These are phyloP conservation scores for Paspalum vaginatum DNA, from an alignment of 176 grass and related monocot genomes.

Conservation along the genomic window DNA sequence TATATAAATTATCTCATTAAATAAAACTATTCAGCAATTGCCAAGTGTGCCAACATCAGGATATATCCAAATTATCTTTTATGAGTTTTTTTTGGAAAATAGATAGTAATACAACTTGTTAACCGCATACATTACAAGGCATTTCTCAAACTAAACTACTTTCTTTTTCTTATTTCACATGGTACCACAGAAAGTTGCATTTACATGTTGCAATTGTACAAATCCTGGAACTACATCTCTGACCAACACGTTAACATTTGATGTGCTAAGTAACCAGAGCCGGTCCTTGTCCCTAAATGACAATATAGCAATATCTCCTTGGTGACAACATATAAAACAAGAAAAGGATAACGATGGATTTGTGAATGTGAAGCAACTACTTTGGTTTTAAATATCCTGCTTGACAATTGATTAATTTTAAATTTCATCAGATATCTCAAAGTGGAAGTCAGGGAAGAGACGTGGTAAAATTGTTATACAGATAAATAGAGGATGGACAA, in stretches of 20 bases:
- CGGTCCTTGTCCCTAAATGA: neutral
- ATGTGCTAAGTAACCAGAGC: neutral
- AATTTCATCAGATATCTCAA: neutral
- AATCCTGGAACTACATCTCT: neutral
- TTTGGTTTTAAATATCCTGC: neutral
- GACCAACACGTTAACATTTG: neutral
- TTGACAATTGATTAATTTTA: constrained; percentile 22
- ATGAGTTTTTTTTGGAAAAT: neutral
- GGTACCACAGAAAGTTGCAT: neutral
- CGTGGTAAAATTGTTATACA: neutral
- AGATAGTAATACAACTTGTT: neutral
- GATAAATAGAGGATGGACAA: constrained; percentile 17
- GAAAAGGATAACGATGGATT: neutral
- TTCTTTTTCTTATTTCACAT: constrained; percentile 3
- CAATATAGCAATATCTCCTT: constrained; percentile 6
- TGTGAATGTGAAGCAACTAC: neutral
- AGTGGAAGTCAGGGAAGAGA: constrained; percentile 14
- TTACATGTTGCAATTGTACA: neutral
- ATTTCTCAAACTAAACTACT: neutral
- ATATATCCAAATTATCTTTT: constrained; percentile 3
- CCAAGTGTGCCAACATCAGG: neutral
- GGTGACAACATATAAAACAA: neutral
- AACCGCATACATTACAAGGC: neutral
- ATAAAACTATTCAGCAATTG: neutral
- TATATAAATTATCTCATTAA: neutral